Evolutionary conservation across 169 alveolate species (phyloP), one percentile per base, ranked within the genome.

Genomic region (Cryptosporidium muris): DNA sequence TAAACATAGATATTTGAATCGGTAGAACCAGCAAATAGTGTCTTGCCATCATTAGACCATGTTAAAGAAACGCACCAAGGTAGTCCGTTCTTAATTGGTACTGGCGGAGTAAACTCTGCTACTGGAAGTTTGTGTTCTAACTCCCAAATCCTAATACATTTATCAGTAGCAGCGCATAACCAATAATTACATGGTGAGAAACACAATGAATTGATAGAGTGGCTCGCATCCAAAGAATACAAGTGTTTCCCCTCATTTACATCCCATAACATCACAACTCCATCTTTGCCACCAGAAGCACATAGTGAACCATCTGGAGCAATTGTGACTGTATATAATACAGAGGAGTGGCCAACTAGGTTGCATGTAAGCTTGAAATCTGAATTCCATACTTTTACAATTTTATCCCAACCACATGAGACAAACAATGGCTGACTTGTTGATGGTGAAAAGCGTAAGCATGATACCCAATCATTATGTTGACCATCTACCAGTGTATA

Each of bases 271-370:
- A 95, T 95, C 37, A 97, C 97, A 48, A 94, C 95, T 58, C 98
- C 98, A 82, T 96, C 98, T 91, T 97, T 96, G n/a, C 99, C 99
- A 4, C 99, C 99, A 16, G 99, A 96, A 8, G 99, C 99, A 90
- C 99, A 95, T 81, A 97, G 96, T 7, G 98, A 95, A 5, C 99
- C 98, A 81, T 97, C 99, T 3, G 99, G 99, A 25, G 99, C 95
- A 68, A 96, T 95, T 38, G 98, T 92, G 58, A 96, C 95, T 62
- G 98, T 91, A 93, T 96, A 94, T 67, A 97, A 95, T 62, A 94
- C 98, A 43, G 98, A 96, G 8, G 97, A 94, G 93, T 97, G 99
- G 65, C 98, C 99, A 42, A 91, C 95, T 82, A 97, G 92, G 91
- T 95, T 94, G 92, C 94, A 94, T 90, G 94, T 95, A 81, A 95